A percentile compares a stretch with the other conserved stretches of the same genome.
Evolutionary conservation across 2,329 filamentous ascomycete species (phyloP).

Genomic region (Fusarium zealandicum): DNA sequence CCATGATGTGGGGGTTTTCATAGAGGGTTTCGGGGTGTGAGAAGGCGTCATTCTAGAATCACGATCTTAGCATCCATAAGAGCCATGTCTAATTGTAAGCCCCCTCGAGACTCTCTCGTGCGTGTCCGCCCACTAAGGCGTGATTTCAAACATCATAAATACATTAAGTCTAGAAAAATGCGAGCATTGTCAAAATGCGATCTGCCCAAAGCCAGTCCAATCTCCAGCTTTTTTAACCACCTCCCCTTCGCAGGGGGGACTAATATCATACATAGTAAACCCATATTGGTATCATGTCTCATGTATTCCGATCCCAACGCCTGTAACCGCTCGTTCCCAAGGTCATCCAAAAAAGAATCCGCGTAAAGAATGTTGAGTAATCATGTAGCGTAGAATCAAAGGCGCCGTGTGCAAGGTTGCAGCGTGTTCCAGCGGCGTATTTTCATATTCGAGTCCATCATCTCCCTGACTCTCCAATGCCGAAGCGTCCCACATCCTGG

Average conservation of each 20-base stretch:
- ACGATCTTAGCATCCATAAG: neutral
- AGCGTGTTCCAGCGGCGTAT: neutral
- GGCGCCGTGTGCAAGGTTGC: neutral
- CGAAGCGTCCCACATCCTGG: constrained; percentile 36
- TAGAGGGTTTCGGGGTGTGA: too few species aligned
- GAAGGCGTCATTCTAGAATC: neutral
- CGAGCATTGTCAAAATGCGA: constrained; percentile 9
- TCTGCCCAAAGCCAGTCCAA: neutral
- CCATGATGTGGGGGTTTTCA: too few species aligned
- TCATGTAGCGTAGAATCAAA: constrained; percentile 2
- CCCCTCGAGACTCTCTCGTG: neutral
- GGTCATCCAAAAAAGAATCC: neutral
- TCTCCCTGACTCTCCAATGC: constrained; percentile 10
- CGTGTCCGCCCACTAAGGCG: neutral
- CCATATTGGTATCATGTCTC: constrained; percentile 2
- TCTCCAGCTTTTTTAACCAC: neutral
- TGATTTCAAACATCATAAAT: constrained; percentile 10
- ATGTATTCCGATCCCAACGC: constrained; percentile 9
- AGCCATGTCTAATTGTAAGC: neutral
- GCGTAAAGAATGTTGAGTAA: neutral
- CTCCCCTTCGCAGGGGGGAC: neutral
- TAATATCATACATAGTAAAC: constrained; percentile 1
- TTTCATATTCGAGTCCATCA: constrained; percentile 15
- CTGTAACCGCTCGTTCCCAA: constrained; percentile 1
- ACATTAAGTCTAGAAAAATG: constrained; percentile 8